A percentile compares a stretch with the other conserved stretches of the same genome.
Evolutionary conservation across 805 yeast species (phyloP).

Genomic region (Candida ficus): DNA sequence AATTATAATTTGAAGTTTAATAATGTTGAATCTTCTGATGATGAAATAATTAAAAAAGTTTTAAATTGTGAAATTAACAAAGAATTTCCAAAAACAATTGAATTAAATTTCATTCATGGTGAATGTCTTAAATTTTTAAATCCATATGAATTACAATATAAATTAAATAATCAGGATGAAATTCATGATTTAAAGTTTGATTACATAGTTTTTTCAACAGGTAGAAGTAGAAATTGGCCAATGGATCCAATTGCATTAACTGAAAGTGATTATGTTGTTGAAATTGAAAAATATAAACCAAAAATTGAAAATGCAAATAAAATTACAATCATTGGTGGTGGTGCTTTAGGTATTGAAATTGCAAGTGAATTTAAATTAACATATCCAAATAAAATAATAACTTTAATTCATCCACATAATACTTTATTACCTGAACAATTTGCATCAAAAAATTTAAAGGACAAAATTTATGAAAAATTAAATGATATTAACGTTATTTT

Average conservation of each 20-base stretch:
- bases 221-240: conserved; percentile 50
- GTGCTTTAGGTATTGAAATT: conserved; percentile 47
- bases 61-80: conserved; percentile 5
- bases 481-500: conserved; percentile 22
- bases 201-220: conserved; percentile 43
- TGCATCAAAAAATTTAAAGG: conserved; percentile 21
- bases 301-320: conserved; percentile 31
- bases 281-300: conserved; percentile 33
- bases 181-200: conserved; percentile 33
- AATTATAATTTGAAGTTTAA: conserved; percentile 25
- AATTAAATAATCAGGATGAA: conserved; percentile 18
- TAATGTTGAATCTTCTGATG: conserved; percentile 31
- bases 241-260: conserved; percentile 43
- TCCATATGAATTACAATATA: conserved; percentile 15
- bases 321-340: conserved; percentile 47
- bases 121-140: conserved; percentile 20
- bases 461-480: conserved; percentile 11
- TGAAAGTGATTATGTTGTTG: conserved; percentile 32
- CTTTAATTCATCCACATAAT: conserved; percentile 37
- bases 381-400: conserved; percentile 34
- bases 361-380: conserved; percentile 41
- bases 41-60: conserved; percentile 19
- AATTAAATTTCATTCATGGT: conserved; percentile 20
- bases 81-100: conserved; percentile 13
- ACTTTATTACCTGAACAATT: conserved; percentile 35